Base-by-base conservation (phyloP, 345 rosid genomes). In the Syzygium jambos region DNA sequence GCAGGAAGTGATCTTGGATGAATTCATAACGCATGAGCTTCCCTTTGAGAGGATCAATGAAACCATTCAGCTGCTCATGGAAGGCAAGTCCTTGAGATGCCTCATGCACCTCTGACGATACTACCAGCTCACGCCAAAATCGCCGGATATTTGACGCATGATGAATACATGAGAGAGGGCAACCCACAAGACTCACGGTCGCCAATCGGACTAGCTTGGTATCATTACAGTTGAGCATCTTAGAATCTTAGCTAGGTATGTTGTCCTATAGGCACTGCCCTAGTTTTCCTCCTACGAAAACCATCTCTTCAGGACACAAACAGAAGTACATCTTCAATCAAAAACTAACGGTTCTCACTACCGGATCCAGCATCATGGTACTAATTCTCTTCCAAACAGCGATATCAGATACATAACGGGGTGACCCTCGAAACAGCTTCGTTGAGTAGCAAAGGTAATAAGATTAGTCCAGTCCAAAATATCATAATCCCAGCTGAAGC, bases 11-110 rank as follows among this genome's bases (percentile, higher is more conserved):
- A 89, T 89, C 53, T 85, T 91, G 43, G 77, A 84, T 16, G 23
- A 88, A n/a, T 89, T 86, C 80, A 49, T 89, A 3, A 84, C 88
- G 2, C 93, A 93, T 55, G 92, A 93, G 82, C 93, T 93, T 21
- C 92, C 92, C 3, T 91, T 93, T 15, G 90, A 91, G 57, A 88
- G 85, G 85, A 91, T 93, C n/a, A 90, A 90, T 73, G 92, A 93
- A 34, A 88, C 87, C 4, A 19, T 89, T 11, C 86, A 85, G 87
- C 90, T 93, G 51, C 91, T 93, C 59, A 19, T 12, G 9, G 89
- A 89, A 41, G 94, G 94, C 51, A 88, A 93, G 85, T 87, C 92
- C n/a, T n/a, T 91, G 87, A 89, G 94, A 89, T 91, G 94, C 85
- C 87, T 90, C 38, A 89, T 91, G 17, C 86, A 52, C 80, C 53